Conservation (phyloP, 305 asterid genomes). For the Fraxinus xanthoxyloides region DNA sequence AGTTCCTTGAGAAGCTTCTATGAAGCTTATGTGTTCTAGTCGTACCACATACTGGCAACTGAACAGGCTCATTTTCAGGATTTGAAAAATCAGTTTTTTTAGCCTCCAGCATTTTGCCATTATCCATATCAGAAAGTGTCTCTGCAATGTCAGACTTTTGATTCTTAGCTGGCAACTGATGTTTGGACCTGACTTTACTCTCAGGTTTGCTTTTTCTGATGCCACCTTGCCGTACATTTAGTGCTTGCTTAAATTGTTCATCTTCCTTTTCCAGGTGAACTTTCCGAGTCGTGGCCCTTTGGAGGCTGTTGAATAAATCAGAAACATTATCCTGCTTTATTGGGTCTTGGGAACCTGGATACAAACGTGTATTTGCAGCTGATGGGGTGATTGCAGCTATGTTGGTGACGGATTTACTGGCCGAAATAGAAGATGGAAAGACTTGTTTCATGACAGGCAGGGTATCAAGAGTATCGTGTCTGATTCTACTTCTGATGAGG, state of each 20-base stretch:
- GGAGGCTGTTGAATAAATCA: slow-evolving; percentile 49
- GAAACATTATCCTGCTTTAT: slow-evolving; percentile 43
- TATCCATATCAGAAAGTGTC: slow-evolving; percentile 23
- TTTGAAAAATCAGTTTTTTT: slow-evolving; percentile 30
- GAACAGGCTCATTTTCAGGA: slow-evolving; percentile 36
- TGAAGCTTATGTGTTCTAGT: slow-evolving; percentile 28
- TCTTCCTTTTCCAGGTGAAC: slow-evolving; percentile 57
- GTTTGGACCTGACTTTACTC: slow-evolving; percentile 52
- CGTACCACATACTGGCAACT: slow-evolving; percentile 20
- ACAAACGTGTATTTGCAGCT: slow-evolving; percentile 26
- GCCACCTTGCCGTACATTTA: slow-evolving; percentile 67
- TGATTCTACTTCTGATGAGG: slow-evolving; percentile 42
- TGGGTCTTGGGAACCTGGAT: slow-evolving; percentile 46
- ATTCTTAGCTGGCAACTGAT: slow-evolving; percentile 44
- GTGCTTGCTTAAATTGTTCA: slow-evolving; percentile 69
- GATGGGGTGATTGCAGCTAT: slow-evolving; percentile 42
- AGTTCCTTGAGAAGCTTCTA: slow-evolving; percentile 35
- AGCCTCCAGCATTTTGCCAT: slow-evolving; percentile 22
- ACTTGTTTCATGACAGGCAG: slow-evolving; percentile 52
- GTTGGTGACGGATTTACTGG: slow-evolving; percentile 45
- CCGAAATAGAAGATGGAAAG: slow-evolving; percentile 62
- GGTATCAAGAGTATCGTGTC: slow-evolving; percentile 56
- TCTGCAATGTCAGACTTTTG: slow-evolving; percentile 43
- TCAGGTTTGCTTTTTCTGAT: slow-evolving; percentile 59
- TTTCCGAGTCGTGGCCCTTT: slow-evolving; percentile 48